Evolutionary conservation across 768 basidiomycete genomes (phyloP).

Genomic region (Baorangia bicolor): DNA sequence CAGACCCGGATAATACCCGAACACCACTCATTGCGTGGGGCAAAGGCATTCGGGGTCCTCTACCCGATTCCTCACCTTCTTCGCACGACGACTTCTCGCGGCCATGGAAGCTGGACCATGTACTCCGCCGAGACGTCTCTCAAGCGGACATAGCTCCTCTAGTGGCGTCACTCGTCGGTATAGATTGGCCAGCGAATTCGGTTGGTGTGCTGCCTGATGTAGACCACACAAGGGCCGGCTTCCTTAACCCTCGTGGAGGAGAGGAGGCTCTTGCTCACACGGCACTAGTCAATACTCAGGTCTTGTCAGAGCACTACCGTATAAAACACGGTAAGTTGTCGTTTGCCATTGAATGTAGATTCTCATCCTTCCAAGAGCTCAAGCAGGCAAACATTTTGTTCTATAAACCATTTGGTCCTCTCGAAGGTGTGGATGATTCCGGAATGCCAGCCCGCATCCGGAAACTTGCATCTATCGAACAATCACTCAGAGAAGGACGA

Average conservation of each 20-base stretch:
- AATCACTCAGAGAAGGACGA: slow-evolving; percentile 38
- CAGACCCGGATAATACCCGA: slow-evolving; percentile 85
- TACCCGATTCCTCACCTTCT: slow-evolving; percentile 50
- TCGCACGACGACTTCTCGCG: slow-evolving; percentile 72
- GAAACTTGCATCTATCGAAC: slow-evolving; percentile 43
- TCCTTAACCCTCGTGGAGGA: slow-evolving; percentile 46
- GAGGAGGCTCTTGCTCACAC: slow-evolving; percentile 51
- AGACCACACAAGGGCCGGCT: slow-evolving; percentile 59
- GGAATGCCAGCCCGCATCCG: slow-evolving; percentile 35
- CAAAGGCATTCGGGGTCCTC: slow-evolving; percentile 68
- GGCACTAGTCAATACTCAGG: slow-evolving; percentile 65
- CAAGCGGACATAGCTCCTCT: slow-evolving; percentile 81
- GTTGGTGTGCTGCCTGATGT: slow-evolving; percentile 81
- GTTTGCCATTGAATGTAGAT: not conserved
- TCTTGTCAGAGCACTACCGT: slow-evolving; percentile 73
- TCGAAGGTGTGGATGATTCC: slow-evolving; percentile 37
- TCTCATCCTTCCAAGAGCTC: slow-evolving; percentile 43
- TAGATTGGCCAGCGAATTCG: slow-evolving; percentile 77
- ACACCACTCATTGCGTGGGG: slow-evolving; percentile 88
- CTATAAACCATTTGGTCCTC: slow-evolving; percentile 59
- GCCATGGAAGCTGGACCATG: slow-evolving; percentile 57
- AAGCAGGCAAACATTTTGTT: slow-evolving; percentile 57
- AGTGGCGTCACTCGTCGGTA: slow-evolving; percentile 73
- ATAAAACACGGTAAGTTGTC: slow-evolving; percentile 64
- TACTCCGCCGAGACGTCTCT: slow-evolving; percentile 71